A percentile compares a stretch with the other conserved stretches of the same genome.
Evolutionary conservation across 208 protist genomes (phyloP).

Genomic region (Phytomonas serpens): DNA sequence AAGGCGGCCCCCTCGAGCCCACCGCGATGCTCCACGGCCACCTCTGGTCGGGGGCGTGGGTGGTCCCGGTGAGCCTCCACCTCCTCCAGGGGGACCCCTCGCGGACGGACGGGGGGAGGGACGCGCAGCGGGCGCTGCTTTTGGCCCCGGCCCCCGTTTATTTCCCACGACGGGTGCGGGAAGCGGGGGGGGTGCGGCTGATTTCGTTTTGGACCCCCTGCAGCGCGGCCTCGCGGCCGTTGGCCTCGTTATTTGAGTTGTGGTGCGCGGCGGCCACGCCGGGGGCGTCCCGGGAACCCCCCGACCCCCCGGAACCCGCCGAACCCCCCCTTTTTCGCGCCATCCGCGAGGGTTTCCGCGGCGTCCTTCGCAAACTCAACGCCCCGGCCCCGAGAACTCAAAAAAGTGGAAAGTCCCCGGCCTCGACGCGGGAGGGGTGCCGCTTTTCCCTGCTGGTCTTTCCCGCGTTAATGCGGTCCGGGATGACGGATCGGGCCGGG

Average conservation of each 20-base stretch:
- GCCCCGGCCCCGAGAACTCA: too few relatives aligned
- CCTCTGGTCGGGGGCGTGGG: constrained; percentile 30
- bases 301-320: too few relatives aligned
- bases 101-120: not conserved
- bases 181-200: constrained; percentile 20
- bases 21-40: constrained; percentile 35
- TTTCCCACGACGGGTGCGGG: constrained; percentile 13
- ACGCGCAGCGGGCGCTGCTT: constrained; percentile 7
- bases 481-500: too few relatives aligned
- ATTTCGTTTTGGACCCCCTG: constrained; percentile 59
- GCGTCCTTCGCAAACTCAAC: too few relatives aligned
- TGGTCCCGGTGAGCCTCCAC: not conserved
- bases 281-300: too few relatives aligned
- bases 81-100: too few relatives aligned
- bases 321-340: too few relatives aligned
- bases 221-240: not conserved
- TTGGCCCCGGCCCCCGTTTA: constrained; percentile 25
- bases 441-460: too few relatives aligned
- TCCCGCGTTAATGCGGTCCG: too few relatives aligned
- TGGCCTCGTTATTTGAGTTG: constrained; percentile 42
- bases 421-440: too few relatives aligned
- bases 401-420: too few relatives aligned
- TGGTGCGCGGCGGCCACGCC: constrained; percentile 45
- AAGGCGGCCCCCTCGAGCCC: not conserved
- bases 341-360: too few relatives aligned